Evolutionary conservation across 2,329 filamentous ascomycete genomes (phyloP), one percentile per base, ranked within the genome.

Genomic region (Ceratocystis cubensis): DNA sequence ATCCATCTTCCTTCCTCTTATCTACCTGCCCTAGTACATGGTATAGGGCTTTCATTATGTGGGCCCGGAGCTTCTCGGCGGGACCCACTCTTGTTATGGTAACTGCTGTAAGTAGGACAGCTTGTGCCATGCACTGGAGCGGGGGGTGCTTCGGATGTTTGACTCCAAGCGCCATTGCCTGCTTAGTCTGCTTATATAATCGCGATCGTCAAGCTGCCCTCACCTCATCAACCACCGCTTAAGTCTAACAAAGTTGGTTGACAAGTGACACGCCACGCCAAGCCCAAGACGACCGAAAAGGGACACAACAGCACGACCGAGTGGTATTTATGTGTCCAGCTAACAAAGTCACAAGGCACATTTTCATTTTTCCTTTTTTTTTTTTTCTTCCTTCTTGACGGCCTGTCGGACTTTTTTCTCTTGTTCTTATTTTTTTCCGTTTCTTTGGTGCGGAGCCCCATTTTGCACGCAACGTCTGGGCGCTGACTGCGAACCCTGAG

Each of bases 401-500:
- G 15, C 37, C 53, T 28, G 6, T 57, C 53, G 50, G 50, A 13
- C 22, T 22, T 56, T 15, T 28, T 15, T 28, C 53, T 57, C 6
- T 17, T 30, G 25, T 41, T 41, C 3, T 41, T 41, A 1, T 41
- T 15, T 5, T 10, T 41, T 15, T 28, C 53, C 17, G 0, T 17
- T n/a, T 25, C 28, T 28, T 57, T 57, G 53, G 22, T 57, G 56
- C 28, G 56, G 56, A 37, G 28, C 56, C 48, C 37, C 10, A 15
- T 45, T 45, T 37, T n/a, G n/a, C n/a, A 10, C 37, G 15, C 61
- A 46, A 45, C 28, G 59, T 63, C 65, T 63, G 61, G 65, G 61
- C 65, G 44, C 48, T 41, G 37, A 41, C 10, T 41, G 48, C 20
- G 65, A 30, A 46, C 61, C 61, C 61, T 66, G 65, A 66, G 45